Evolutionary conservation across 192 early-diverging fungal genomes (phyloP), one percentile per base, ranked within the genome.

Genomic region (Geosiphon pyriformis): DNA sequence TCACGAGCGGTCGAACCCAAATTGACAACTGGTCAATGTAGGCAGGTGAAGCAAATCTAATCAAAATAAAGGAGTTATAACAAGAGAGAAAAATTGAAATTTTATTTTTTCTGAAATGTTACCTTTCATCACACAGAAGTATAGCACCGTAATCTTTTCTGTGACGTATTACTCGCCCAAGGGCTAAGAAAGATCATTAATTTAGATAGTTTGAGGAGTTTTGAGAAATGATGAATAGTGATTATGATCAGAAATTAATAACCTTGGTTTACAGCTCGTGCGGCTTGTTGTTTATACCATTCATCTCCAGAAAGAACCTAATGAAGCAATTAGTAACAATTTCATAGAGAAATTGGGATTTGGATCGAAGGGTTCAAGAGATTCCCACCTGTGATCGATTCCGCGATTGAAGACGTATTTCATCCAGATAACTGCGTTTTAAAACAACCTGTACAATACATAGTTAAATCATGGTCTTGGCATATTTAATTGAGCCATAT

Each of bases 261-360:
- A 56, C 65, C 65, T 69, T 88, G 87, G 68, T 88, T 88, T 25
- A 84, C 84, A 3, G 87, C 87, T 12, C 85, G 77, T 52, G 74
- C 62, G 0, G 87, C 87, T 67, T 87, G 85, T 54, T 83, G 80
- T 27, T 72, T 55, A 62, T 88, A 88, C 87, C 87, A 88, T 2
- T 78, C 76, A 6, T 70, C 65, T 7, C 86, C 86, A 8, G 71
- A 70, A 46, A 84, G 61, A 2, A 51, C 34, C 31, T 57, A n/a
- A 11, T 55, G 34, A 34, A 47, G 47, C 11, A 35, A 42, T 42
- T 15, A 6, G 37, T 42, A 15, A 42, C 37, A 42, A 42, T 1
- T 55, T 23, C 53, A 55, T 26, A 55, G 10, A 20, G 27, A 12
- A 55, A 20, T 42, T 42, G 37, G 6, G 37, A 20, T 23, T 4